Evolutionary conservation across 2,329 filamentous ascomycete species (phyloP).

Genomic region (Epichloe aotearoae): DNA sequence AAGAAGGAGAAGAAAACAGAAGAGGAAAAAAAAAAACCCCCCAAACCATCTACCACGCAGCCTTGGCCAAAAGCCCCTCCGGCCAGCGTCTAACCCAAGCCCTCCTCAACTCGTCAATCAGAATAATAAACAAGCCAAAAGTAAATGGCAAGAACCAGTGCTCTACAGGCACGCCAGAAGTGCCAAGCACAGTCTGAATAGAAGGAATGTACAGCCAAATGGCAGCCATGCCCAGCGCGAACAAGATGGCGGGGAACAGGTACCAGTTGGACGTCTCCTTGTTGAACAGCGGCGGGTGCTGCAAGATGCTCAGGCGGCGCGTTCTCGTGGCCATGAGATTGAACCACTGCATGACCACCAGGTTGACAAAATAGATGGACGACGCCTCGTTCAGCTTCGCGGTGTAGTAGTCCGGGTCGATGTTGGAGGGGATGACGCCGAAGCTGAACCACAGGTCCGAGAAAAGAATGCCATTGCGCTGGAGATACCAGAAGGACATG

Average conservation of each 20-base stretch:
- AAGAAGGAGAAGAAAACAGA: not conserved
- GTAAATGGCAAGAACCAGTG: conserved; percentile 66
- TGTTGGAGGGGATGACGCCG: conserved; percentile 35
- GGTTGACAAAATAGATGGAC: conserved; percentile 66
- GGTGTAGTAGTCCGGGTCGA: conserved; percentile 40
- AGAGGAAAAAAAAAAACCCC: not conserved
- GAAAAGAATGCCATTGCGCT: conserved; percentile 52
- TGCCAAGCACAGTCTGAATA: conserved; percentile 48
- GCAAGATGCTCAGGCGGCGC: conserved; percentile 52
- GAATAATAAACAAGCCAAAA: conserved; percentile 46
- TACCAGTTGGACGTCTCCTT: conserved; percentile 51
- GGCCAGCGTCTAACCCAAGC: conserved; percentile 47
- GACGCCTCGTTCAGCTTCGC: conserved; percentile 49
- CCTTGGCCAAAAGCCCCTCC: conserved; percentile 38
- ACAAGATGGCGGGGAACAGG: conserved; percentile 57
- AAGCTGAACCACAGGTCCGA: conserved; percentile 54
- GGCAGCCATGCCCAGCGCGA: conserved; percentile 55
- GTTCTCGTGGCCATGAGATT: conserved; percentile 59
- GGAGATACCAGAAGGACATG: conserved; percentile 55
- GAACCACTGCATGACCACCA: conserved; percentile 76
- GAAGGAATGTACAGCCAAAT: conserved; percentile 57
- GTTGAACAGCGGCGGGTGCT: conserved; percentile 57
- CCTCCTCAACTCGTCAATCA: conserved; percentile 56
- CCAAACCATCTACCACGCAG: conserved; percentile 37
- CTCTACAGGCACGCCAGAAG: conserved; percentile 51